Conservation (phyloP, 2,329 filamentous ascomycete species). For the Sporothrix mexicana region DNA sequence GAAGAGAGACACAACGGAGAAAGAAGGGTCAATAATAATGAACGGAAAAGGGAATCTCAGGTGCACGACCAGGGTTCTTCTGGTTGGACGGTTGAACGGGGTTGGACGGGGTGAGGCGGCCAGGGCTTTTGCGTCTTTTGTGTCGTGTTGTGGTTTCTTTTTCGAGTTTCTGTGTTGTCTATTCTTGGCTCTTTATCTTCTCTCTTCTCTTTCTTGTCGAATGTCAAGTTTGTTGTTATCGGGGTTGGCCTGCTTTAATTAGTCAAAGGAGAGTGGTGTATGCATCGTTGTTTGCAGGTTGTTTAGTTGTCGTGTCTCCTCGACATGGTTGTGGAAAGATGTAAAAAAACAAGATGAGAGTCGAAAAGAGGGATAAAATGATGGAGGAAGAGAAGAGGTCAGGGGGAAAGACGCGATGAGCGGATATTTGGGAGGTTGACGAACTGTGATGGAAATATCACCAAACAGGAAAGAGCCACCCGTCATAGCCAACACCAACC, state of each 20-base stretch:
- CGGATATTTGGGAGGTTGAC: background rate
- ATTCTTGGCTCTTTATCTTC: background rate
- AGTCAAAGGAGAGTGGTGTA: background rate
- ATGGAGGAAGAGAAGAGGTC: background rate
- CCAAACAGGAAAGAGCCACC: slow-evolving; percentile 18
- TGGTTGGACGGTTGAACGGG: slow-evolving; percentile 2
- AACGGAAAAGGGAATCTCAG: background rate
- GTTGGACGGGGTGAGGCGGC: background rate
- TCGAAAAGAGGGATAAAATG: background rate
- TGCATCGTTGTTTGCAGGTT: too few species aligned
- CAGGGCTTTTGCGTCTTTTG: background rate
- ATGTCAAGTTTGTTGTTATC: background rate
- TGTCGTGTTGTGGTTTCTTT: background rate
- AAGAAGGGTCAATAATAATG: background rate
- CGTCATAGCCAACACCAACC: background rate
- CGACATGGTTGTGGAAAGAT: background rate
- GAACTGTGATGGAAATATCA: background rate
- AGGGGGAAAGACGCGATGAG: slow-evolving; percentile 3
- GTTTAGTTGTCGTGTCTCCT: background rate
- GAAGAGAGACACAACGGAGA: background rate
- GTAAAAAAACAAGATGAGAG: background rate
- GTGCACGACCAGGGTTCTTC: background rate
- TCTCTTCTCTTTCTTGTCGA: background rate
- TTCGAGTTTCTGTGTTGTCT: background rate
- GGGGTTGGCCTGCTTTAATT: background rate